phyloP scores from a whole-genome alignment of 768 basidiomycete genomes.

The Serpula lacrymans region DNA sequence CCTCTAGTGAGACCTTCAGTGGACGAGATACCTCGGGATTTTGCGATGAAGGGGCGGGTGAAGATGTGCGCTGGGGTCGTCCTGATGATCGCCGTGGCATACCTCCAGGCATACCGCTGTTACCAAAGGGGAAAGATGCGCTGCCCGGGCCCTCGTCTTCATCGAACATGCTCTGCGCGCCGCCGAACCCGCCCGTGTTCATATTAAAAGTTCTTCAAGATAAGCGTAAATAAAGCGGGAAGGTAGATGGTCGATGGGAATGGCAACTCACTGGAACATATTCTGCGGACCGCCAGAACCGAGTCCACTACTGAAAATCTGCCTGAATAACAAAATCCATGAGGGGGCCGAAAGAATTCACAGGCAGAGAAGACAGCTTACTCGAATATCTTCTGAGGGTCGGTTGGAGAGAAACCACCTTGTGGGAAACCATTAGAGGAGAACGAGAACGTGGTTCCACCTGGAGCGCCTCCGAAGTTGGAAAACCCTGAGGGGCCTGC shows the following conservation, averaged over 20 bases:
- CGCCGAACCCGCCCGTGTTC: slow-evolving; percentile 33
- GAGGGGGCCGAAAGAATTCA: too few relatives aligned
- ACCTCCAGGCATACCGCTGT: slow-evolving; percentile 52
- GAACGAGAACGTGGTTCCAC: slow-evolving; percentile 56
- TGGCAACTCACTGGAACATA: too few relatives aligned
- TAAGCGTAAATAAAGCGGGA: too few relatives aligned
- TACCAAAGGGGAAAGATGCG: slow-evolving; percentile 29
- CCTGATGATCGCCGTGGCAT: slow-evolving; percentile 48
- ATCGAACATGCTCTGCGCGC: slow-evolving; percentile 31
- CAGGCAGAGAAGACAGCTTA: slow-evolving; percentile 34
- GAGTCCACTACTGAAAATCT: slow-evolving; percentile 48
- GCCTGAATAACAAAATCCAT: slow-evolving; percentile 35
- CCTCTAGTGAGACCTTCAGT: slow-evolving; percentile 80
- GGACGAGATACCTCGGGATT: slow-evolving; percentile 72
- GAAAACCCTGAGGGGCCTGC: slow-evolving; percentile 39
- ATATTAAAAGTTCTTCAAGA: too few relatives aligned
- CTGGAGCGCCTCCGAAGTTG: slow-evolving; percentile 39
- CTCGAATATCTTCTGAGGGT: slow-evolving; percentile 90
- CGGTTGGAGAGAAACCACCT: slow-evolving; percentile 68
- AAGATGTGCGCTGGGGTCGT: slow-evolving; percentile 25
- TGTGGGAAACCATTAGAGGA: slow-evolving; percentile 37
- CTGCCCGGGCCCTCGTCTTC: slow-evolving; percentile 47
- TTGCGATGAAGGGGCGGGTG: slow-evolving; percentile 24
- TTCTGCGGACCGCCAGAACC: slow-evolving; percentile 11
- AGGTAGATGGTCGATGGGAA: too few relatives aligned